These are phyloP conservation scores for Fusarium ambrosium DNA, from an alignment of 2,329 filamentous ascomycete species.

Conservation along the genomic window DNA sequence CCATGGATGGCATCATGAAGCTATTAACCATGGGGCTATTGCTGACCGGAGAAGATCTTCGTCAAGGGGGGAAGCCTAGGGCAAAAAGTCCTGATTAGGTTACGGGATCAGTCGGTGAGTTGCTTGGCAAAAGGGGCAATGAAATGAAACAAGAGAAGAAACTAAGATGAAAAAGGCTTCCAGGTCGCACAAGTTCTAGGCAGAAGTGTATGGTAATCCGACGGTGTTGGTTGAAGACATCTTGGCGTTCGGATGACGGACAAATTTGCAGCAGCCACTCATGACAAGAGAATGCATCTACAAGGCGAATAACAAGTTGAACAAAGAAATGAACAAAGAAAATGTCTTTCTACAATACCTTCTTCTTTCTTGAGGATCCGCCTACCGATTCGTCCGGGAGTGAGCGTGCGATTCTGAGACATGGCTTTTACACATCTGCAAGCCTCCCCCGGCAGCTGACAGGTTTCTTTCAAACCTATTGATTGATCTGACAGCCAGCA, in stretches of 20 bases:
- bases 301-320: background rate
- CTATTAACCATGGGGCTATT: background rate
- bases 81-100: background rate
- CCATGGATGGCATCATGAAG: background rate
- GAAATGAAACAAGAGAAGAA: background rate
- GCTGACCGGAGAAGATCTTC: background rate
- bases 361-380: background rate
- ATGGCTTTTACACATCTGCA: background rate
- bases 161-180: background rate
- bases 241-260: background rate
- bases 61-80: background rate
- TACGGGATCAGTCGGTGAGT: background rate
- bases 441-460: background rate
- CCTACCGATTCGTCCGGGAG: background rate
- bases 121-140: background rate
- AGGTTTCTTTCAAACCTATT: background rate
- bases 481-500: background rate
- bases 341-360: background rate
- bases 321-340: background rate
- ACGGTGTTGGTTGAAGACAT: background rate
- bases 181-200: background rate
- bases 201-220: background rate
- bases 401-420: background rate
- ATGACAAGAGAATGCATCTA: background rate
- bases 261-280: background rate